phyloP scores from a whole-genome alignment of 768 basidiomycete species.

The Kwoniella newhampshirensis region DNA sequence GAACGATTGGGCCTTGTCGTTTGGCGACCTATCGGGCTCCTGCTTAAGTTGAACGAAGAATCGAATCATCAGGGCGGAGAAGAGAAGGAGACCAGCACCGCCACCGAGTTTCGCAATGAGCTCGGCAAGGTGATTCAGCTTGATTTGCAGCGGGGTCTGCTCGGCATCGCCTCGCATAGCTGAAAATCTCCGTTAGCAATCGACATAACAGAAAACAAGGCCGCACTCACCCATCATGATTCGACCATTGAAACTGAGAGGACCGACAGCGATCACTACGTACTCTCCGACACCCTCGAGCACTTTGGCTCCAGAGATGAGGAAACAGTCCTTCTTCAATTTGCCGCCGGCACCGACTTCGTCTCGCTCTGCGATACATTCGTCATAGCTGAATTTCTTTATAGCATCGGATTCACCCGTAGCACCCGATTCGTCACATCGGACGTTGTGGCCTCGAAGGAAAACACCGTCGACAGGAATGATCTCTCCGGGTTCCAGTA shows the following conservation, averaged over 20 bases:
- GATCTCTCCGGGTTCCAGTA: slow-evolving; percentile 92
- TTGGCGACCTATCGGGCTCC: slow-evolving; percentile 66
- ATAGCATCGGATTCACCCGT: slow-evolving; percentile 97
- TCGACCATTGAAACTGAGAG: slow-evolving; percentile 89
- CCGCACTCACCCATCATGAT: slow-evolving; percentile 88
- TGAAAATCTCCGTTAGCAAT: slow-evolving; percentile 49
- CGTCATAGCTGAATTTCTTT: slow-evolving; percentile 75
- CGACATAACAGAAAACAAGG: neutral
- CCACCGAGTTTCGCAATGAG: slow-evolving; percentile 90
- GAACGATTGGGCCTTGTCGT: slow-evolving; percentile 82
- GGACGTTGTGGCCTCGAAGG: slow-evolving; percentile 85
- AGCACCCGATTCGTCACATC: slow-evolving; percentile 92
- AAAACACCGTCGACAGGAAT: slow-evolving; percentile 95
- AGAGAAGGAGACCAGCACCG: slow-evolving; percentile 75
- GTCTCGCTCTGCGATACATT: slow-evolving; percentile 63
- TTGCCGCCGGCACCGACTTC: slow-evolving; percentile 50
- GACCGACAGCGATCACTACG: slow-evolving; percentile 87
- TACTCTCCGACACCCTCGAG: slow-evolving; percentile 91
- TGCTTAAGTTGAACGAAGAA: slow-evolving; percentile 86
- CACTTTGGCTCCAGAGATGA: slow-evolving; percentile 88
- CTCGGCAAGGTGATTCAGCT: slow-evolving; percentile 90
- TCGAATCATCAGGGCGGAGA: slow-evolving; percentile 81
- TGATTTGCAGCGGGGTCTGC: slow-evolving; percentile 88
- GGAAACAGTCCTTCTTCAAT: slow-evolving; percentile 81
- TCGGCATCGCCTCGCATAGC: slow-evolving; percentile 83